phyloP scores from a whole-genome alignment of 2,329 filamentous ascomycete genomes.

The Claviceps sorghi region DNA sequence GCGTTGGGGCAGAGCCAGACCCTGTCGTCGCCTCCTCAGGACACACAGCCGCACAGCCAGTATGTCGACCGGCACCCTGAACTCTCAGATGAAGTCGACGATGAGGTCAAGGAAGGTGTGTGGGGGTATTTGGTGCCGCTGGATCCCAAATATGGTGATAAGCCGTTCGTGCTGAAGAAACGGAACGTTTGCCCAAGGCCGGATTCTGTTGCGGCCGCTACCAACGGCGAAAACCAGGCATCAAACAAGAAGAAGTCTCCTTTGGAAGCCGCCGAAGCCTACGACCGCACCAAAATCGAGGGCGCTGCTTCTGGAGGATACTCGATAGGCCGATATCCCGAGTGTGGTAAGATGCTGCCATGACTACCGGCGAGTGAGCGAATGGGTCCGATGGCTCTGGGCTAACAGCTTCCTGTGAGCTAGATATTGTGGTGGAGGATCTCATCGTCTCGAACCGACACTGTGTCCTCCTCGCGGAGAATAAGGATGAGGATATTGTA shows the following conservation, averaged over 20 bases:
- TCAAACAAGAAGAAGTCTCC: slow-evolving; percentile 29
- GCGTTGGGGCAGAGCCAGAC: slow-evolving; percentile 28
- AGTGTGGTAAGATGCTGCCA: slow-evolving; percentile 57
- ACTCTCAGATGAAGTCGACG: slow-evolving; percentile 68
- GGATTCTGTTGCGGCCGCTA: slow-evolving; percentile 23
- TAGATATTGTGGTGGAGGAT: slow-evolving; percentile 58
- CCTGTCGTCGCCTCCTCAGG: slow-evolving; percentile 50
- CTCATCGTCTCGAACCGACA: slow-evolving; percentile 80
- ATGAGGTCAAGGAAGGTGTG: slow-evolving; percentile 71
- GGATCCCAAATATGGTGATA: slow-evolving; percentile 51
- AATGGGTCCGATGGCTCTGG: neutral
- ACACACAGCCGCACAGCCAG: slow-evolving; percentile 48
- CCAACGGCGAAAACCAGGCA: slow-evolving; percentile 24
- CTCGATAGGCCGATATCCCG: slow-evolving; percentile 79
- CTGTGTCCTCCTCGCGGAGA: slow-evolving; percentile 52
- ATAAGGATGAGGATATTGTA: slow-evolving; percentile 41
- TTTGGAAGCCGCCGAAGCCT: slow-evolving; percentile 41
- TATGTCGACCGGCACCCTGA: slow-evolving; percentile 57
- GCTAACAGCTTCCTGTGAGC: neutral
- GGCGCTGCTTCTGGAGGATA: slow-evolving; percentile 65
- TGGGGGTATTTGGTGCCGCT: slow-evolving; percentile 92
- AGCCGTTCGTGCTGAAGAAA: slow-evolving; percentile 57
- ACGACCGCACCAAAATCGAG: slow-evolving; percentile 46
- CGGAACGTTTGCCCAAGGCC: slow-evolving; percentile 54
- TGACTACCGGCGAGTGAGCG: neutral